Conservation (phyloP, 2,329 filamentous ascomycete genomes). For the Leptographium lundbergii region DNA sequence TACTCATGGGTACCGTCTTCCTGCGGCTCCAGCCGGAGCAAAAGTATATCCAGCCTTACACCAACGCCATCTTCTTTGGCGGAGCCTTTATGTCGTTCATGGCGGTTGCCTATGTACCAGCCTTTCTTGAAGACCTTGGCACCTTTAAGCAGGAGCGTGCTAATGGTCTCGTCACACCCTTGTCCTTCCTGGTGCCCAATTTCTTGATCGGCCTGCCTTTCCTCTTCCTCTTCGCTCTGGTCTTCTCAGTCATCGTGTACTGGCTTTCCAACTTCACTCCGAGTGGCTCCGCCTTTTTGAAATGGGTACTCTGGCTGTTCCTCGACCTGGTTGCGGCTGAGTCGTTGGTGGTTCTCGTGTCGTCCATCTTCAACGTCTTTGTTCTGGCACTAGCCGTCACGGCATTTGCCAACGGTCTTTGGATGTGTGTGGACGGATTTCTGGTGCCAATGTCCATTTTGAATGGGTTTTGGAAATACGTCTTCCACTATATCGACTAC, state of each 20-base stretch:
- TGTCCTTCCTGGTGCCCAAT: conserved; percentile 63
- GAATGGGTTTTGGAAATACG: conserved; percentile 77
- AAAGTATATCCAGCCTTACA: conserved; percentile 64
- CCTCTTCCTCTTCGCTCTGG: conserved; percentile 61
- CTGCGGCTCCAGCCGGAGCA: conserved; percentile 57
- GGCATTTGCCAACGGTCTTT: conserved; percentile 77
- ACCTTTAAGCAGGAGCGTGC: conserved; percentile 65
- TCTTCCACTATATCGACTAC: conserved; percentile 83
- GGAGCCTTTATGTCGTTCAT: conserved; percentile 69
- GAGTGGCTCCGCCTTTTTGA: conserved; percentile 54
- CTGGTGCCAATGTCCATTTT: conserved; percentile 59
- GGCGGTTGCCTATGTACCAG: conserved; percentile 74
- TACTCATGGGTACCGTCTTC: conserved; percentile 87
- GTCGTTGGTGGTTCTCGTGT: conserved; percentile 66
- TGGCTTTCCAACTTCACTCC: conserved; percentile 69
- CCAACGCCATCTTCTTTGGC: conserved; percentile 67
- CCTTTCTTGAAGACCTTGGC: conserved; percentile 66
- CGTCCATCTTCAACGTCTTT: conserved; percentile 62
- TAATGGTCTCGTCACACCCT: conserved; percentile 69
- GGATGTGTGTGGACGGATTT: conserved; percentile 81
- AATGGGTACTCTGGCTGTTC: conserved; percentile 74
- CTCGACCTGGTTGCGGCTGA: conserved; percentile 73
- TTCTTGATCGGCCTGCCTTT: conserved; percentile 74
- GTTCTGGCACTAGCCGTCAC: conserved; percentile 68
- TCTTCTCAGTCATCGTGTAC: conserved; percentile 67